A percentile compares a stretch with the other conserved stretches of the same genome.
Evolutionary conservation across 352 stramenopile genomes (phyloP).

Genomic region (Pythium chondricola): DNA sequence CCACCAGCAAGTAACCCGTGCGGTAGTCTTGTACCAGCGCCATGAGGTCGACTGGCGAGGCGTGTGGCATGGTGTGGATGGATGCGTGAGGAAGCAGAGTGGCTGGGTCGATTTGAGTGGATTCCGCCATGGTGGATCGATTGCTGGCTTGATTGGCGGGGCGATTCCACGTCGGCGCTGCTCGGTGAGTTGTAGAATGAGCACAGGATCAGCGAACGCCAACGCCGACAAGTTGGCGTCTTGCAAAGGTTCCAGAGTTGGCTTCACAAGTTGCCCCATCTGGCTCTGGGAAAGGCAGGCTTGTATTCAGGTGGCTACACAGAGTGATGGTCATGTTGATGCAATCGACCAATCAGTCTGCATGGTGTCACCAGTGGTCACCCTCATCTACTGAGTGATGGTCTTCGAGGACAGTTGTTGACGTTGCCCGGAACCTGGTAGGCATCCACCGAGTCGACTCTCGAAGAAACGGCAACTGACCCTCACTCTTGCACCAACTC

Average conservation of each 20-base stretch:
- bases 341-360: neutral
- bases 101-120: neutral
- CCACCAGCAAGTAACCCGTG: conserved; percentile 20
- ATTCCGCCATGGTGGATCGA: neutral
- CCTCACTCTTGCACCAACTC: no score
- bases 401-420: no score
- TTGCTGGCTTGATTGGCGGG: neutral
- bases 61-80: neutral
- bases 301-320: neutral
- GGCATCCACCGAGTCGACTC: no score
- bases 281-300: no score
- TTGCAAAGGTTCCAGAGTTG: no score
- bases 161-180: no score
- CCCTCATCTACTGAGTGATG: neutral
- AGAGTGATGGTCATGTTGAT: neutral
- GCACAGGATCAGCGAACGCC: no score
- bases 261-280: no score
- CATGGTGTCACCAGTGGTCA: neutral
- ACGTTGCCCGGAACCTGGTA: no score
- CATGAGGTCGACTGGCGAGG: conserved; percentile 5
- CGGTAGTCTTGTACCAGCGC: conserved; percentile 14
- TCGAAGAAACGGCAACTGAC: no score
- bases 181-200: neutral
- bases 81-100: neutral
- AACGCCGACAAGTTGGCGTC: no score